phyloP scores from a whole-genome alignment of 2,329 filamentous ascomycete species.

The Nigrograna mackinnonii region DNA sequence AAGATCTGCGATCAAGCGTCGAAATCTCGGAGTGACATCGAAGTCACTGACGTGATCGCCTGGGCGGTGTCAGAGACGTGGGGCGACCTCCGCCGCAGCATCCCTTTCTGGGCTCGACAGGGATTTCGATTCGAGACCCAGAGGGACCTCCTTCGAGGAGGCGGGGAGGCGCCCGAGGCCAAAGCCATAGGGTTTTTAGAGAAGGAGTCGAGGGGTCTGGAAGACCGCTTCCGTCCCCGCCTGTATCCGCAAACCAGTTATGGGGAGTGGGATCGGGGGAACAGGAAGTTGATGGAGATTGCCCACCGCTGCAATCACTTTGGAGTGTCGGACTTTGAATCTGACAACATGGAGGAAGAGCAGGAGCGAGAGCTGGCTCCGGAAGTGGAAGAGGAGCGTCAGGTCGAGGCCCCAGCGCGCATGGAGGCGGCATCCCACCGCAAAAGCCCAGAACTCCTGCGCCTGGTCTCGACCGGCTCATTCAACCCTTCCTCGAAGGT shows the following conservation, averaged over 20 bases:
- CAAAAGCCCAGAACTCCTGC: conserved; percentile 48
- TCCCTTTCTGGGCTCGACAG: conserved; percentile 65
- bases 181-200: conserved; percentile 56
- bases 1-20: neutral
- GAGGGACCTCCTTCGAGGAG: conserved; percentile 36
- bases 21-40: conserved; percentile 34
- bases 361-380: conserved; percentile 67
- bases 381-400: conserved; percentile 61
- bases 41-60: conserved; percentile 58
- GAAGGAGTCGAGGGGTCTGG: conserved; percentile 56
- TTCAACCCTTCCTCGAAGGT: conserved; percentile 22
- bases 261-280: conserved; percentile 15
- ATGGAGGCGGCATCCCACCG: conserved; percentile 45
- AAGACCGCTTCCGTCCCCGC: conserved; percentile 55
- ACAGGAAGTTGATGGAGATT: conserved; percentile 23
- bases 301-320: conserved; percentile 6
- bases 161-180: conserved; percentile 10
- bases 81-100: conserved; percentile 50
- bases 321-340: conserved; percentile 20
- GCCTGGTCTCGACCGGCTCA: conserved; percentile 45
- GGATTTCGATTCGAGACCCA: conserved; percentile 56
- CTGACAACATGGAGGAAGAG: conserved; percentile 58
- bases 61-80: conserved; percentile 66
- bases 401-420: conserved; percentile 51
- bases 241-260: neutral